phyloP scores from a whole-genome alignment of 106 monocot genomes.

The Platanthera guangdongensis region DNA sequence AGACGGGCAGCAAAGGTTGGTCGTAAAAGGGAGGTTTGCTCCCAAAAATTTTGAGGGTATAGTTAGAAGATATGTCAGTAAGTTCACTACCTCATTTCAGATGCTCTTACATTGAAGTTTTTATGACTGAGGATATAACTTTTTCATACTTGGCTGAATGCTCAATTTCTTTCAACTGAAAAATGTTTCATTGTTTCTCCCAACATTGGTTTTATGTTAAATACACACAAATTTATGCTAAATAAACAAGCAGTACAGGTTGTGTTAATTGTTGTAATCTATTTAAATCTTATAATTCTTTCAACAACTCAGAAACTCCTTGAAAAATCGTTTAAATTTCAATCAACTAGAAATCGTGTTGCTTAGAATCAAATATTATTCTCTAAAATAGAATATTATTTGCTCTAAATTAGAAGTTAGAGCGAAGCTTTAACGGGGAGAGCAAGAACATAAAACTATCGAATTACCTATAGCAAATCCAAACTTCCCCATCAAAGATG shows the following conservation, averaged over 20 bases:
- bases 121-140: background rate
- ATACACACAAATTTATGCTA: background rate
- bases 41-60: conserved; percentile 98
- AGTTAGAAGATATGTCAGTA: conserved; percentile 88
- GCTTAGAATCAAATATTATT: no score
- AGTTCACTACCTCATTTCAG: conserved; percentile 16
- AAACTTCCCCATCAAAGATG: no score
- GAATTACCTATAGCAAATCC: no score
- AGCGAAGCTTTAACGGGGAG: no score
- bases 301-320: no score
- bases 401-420: no score
- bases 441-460: no score
- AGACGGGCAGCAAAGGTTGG: conserved; percentile 94
- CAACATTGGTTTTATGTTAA: background rate
- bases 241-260: background rate
- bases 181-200: background rate
- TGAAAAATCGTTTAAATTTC: no score
- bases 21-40: conserved; percentile 93
- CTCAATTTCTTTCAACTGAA: background rate
- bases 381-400: no score
- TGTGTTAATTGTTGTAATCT: background rate
- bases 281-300: no score
- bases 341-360: no score
- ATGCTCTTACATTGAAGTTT: background rate
- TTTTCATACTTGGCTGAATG: background rate